phyloP scores from a whole-genome alignment of 257 asterid species.

The Fraxinus cuspidata region DNA sequence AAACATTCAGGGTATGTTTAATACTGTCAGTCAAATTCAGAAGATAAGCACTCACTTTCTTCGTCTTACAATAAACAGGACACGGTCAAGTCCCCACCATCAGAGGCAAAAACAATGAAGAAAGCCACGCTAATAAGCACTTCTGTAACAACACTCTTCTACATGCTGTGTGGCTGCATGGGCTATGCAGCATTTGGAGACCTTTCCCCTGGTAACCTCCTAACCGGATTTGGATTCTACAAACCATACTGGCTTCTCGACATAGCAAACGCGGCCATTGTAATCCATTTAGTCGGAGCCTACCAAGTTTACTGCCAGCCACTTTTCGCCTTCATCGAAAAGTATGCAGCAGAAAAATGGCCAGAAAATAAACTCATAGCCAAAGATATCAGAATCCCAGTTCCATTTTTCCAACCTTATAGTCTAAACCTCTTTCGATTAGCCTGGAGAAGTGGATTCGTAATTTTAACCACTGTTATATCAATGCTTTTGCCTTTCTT shows the following conservation, averaged over 20 bases:
- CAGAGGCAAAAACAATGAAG: neutral
- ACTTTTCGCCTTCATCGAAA: constrained; percentile 20
- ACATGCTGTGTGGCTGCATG: constrained; percentile 9
- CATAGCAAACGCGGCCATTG: neutral
- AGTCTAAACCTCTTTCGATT: constrained; percentile 13
- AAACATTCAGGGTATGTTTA: too few species aligned
- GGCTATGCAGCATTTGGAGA: constrained; percentile 3
- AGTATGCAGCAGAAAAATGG: constrained; percentile 11
- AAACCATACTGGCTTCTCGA: neutral
- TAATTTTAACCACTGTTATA: constrained; percentile 22
- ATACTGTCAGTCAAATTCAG: too few species aligned
- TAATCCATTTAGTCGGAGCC: neutral
- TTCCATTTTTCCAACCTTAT: constrained; percentile 7
- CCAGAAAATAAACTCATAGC: constrained; percentile 12
- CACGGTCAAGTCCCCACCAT: constrained; percentile 1
- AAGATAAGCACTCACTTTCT: too few species aligned
- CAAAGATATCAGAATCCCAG: neutral
- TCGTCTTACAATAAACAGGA: neutral
- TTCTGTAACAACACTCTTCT: neutral
- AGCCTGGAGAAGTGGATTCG: constrained; percentile 24
- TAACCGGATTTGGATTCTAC: constrained; percentile 1
- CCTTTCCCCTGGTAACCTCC: neutral
- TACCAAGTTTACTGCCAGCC: constrained; percentile 29
- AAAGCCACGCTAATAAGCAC: neutral
- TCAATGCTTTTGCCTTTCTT: constrained; percentile 32